Evolutionary conservation across 2,329 filamentous ascomycete species (phyloP), one percentile per base, ranked within the genome.

Genomic region (Didymella sp.): DNA sequence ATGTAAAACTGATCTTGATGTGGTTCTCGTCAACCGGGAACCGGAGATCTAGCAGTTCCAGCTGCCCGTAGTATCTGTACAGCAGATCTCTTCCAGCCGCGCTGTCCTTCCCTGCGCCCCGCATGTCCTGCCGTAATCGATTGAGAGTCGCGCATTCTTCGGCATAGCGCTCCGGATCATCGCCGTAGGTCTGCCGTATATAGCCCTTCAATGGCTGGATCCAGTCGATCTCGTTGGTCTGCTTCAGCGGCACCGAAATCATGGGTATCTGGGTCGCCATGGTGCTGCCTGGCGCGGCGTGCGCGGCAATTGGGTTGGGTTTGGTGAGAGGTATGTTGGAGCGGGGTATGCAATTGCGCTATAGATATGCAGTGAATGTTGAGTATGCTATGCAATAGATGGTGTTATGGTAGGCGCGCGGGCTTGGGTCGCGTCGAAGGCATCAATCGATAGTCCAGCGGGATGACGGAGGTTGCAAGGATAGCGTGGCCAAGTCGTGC

Each of bases 171-270:
- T 99, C 95, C 25, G 95, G 94, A 75, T 98, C 94, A 78, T 99
- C 95, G 75, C 93, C 93, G 76, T 99, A 97, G 22, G 90, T 96
- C 68, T 92, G 85, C 65, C 92, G 87, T 71, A 99, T 99, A 81
- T 98, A 97, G 63, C 84, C 82, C 81, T 98, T 98, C 66, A 99
- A 84, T 44, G 95, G 95, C 44, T 85, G 84, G 64, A 98, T 85
- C 95, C 95, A 99, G 84, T 99, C 95, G 75, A 99, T 96, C 82
- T 99, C 95, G 83, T 93, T 96, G 64, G 95, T 99, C 77, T 87
- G 85, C 79, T 89, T 98, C 72, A 97, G 85, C 75, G 94, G 94
- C 84, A 89, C 89, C 70, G 92, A 96, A 70, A 98, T 89, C 94
- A 98, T 98, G 61, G 93, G 93, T 66, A 92, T 88, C 76, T 90